Conservation (phyloP, 192 early-diverging fungal species). For the Umbelopsis ramanniana region DNA sequence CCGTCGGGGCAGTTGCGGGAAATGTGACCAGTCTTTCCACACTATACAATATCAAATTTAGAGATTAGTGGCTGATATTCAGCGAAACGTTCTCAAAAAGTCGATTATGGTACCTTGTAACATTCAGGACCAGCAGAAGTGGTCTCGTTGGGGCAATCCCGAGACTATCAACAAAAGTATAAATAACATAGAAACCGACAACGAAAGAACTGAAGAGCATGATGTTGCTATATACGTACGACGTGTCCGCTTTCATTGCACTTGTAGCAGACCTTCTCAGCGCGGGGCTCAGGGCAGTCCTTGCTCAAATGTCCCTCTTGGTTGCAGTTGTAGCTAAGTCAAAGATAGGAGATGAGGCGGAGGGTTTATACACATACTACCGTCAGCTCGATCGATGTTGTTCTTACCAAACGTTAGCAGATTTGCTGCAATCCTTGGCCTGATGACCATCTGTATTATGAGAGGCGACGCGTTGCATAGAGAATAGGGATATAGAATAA, state of each 20-base stretch:
- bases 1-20: conserved; percentile 52
- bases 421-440: conserved; percentile 53
- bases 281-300: conserved; percentile 49
- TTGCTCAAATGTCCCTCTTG: conserved; percentile 46
- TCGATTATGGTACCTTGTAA: conserved; percentile 40
- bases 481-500: background rate
- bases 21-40: conserved; percentile 54
- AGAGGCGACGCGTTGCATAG: conserved; percentile 21
- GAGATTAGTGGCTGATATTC: no score
- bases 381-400: background rate
- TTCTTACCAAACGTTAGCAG: conserved; percentile 57
- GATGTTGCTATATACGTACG: conserved; percentile 28
- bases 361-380: background rate
- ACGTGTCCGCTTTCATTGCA: conserved; percentile 58
- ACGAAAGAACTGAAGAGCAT: background rate
- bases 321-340: conserved; percentile 58
- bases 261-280: conserved; percentile 61
- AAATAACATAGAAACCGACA: background rate
- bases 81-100: no score
- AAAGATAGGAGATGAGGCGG: conserved; percentile 13
- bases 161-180: conserved; percentile 34
- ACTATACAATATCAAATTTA: conserved; percentile 15
- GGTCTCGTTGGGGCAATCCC: conserved; percentile 52
- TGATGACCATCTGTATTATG: conserved; percentile 52
- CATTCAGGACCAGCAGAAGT: conserved; percentile 49